A percentile compares a stretch with the other conserved stretches of the same genome.
These are phyloP conservation scores for Fusarium algeriense DNA, from an alignment of 2,329 filamentous ascomycete genomes.

Conservation along the genomic window DNA sequence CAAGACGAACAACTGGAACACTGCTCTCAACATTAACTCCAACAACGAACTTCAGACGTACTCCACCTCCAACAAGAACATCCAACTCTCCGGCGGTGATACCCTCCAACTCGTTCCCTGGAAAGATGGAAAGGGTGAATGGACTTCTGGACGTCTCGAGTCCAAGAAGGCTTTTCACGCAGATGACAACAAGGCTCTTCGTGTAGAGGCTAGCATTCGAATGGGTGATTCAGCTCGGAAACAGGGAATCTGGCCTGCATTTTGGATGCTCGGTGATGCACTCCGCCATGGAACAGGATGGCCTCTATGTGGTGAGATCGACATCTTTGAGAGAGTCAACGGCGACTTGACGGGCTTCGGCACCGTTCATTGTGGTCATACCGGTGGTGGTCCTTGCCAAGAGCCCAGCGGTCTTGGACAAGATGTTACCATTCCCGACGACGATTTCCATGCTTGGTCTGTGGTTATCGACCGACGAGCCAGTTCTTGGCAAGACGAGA, in stretches of 20 bases:
- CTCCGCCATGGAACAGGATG: constrained; percentile 60
- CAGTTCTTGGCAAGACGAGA: constrained; percentile 59
- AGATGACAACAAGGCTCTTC: constrained; percentile 54
- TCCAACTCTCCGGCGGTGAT: constrained; percentile 64
- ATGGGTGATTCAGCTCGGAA: constrained; percentile 58
- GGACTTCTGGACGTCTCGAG: constrained; percentile 66
- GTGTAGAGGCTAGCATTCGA: constrained; percentile 60
- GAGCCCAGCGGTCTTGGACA: constrained; percentile 58
- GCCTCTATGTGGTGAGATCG: constrained; percentile 65
- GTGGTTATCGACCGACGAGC: constrained; percentile 61
- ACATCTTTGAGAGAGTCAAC: constrained; percentile 64
- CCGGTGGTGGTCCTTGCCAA: constrained; percentile 61
- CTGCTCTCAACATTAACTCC: constrained; percentile 57
- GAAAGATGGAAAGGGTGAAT: constrained; percentile 53
- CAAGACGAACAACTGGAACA: constrained; percentile 59
- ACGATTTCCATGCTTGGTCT: constrained; percentile 63
- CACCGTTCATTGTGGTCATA: constrained; percentile 61
- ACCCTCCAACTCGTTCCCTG: constrained; percentile 65
- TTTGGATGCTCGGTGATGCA: constrained; percentile 64
- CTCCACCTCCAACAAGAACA: constrained; percentile 57
- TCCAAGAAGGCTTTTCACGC: constrained; percentile 61
- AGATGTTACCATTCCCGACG: constrained; percentile 56
- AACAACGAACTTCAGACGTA: constrained; percentile 65
- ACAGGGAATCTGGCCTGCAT: constrained; percentile 66
- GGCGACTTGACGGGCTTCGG: constrained; percentile 60